These are phyloP conservation scores for Mycena citricolor DNA, from an alignment of 1,284 basidiomycete genomes.

Conservation along the genomic window DNA sequence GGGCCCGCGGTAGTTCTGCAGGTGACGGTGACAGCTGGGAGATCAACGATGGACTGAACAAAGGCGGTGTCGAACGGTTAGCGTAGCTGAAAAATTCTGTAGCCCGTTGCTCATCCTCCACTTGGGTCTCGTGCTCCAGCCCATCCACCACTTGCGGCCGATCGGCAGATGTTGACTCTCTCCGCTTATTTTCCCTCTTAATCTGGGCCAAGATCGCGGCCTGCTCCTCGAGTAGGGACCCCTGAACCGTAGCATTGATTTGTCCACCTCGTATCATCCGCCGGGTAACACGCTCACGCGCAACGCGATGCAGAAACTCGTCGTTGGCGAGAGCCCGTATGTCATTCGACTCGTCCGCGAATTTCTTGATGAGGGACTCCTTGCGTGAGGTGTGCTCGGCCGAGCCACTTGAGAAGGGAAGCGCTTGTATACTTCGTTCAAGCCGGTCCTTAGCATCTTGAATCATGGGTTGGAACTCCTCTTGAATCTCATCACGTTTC, in stretches of 20 bases:
- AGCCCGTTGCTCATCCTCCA: too few relatives aligned
- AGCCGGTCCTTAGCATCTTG: slow-evolving; percentile 47
- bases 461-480: slow-evolving; percentile 43
- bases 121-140: too few relatives aligned
- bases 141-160: too few relatives aligned
- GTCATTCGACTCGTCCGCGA: slow-evolving; percentile 37
- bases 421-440: slow-evolving; percentile 37
- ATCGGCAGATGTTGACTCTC: slow-evolving; percentile 14
- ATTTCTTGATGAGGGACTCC: slow-evolving; percentile 36
- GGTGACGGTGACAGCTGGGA: too few relatives aligned
- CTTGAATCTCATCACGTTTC: slow-evolving; percentile 45
- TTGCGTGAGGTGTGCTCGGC: slow-evolving; percentile 23
- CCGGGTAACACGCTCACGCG: slow-evolving; percentile 36
- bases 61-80: too few relatives aligned
- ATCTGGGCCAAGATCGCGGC: slow-evolving; percentile 19
- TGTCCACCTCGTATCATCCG: slow-evolving; percentile 6
- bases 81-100: too few relatives aligned
- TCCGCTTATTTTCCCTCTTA: slow-evolving; percentile 10
- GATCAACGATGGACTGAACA: too few relatives aligned
- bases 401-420: slow-evolving; percentile 23
- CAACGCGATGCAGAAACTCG: slow-evolving; percentile 39
- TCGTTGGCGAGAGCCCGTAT: slow-evolving; percentile 41
- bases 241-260: slow-evolving; percentile 9
- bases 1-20: too few relatives aligned
- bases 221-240: slow-evolving; percentile 13